Conservation (phyloP, 108 stramenopile genomes). For the Skeletonema potamos region DNA sequence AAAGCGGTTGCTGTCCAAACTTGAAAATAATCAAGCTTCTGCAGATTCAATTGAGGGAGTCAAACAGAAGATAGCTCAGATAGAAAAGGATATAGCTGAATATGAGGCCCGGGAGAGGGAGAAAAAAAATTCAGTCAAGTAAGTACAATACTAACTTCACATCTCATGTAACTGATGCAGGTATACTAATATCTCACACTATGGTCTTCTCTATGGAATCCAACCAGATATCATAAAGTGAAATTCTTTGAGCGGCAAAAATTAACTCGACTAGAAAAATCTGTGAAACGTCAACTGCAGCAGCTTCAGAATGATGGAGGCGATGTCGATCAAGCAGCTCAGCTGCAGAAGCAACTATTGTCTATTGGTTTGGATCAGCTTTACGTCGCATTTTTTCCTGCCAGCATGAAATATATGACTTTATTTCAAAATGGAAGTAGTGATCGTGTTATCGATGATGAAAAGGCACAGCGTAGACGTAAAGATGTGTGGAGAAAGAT, state of each 20-base stretch:
- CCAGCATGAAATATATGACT: constrained; percentile 71
- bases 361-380: constrained; percentile 73
- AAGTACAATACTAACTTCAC: constrained; percentile 19
- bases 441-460: constrained; percentile 52
- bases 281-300: constrained; percentile 37
- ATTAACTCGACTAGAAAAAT: constrained; percentile 61
- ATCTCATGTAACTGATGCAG: constrained; percentile 3
- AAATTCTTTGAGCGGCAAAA: constrained; percentile 87
- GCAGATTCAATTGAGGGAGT: constrained; percentile 14
- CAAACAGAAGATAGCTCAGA: constrained; percentile 35
- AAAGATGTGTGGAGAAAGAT: constrained; percentile 46
- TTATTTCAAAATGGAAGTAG: constrained; percentile 58
- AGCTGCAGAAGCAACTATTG: constrained; percentile 48
- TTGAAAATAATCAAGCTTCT: constrained; percentile 13
- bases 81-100: constrained; percentile 54
- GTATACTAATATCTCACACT: background rate
- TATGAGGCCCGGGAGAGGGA: constrained; percentile 53
- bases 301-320: constrained; percentile 8
- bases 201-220: background rate
- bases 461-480: constrained; percentile 49
- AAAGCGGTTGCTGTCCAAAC: constrained; percentile 59
- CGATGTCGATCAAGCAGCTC: background rate
- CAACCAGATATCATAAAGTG: constrained; percentile 67
- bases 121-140: constrained; percentile 54
- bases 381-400: constrained; percentile 77